Conservation (phyloP, 768 basidiomycete genomes). For the Mycena metata region DNA sequence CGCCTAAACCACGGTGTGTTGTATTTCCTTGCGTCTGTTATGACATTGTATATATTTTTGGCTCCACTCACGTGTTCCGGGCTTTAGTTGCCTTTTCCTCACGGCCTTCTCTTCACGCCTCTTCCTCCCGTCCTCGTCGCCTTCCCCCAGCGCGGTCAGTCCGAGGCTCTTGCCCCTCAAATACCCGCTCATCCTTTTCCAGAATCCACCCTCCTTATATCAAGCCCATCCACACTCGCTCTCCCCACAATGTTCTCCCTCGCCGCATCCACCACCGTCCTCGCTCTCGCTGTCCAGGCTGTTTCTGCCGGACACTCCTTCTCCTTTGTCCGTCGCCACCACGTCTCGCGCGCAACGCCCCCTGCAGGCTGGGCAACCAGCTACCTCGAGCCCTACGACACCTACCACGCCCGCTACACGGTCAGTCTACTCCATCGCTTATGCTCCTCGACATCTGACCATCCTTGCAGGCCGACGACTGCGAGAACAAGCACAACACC, state of each 20-base stretch:
- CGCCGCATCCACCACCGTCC: slow-evolving; percentile 56
- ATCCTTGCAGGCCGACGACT: slow-evolving; percentile 50
- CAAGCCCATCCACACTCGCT: slow-evolving; percentile 48
- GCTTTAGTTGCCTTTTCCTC: slow-evolving; percentile 24
- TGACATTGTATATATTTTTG: background rate
- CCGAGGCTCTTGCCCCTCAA: slow-evolving; percentile 38
- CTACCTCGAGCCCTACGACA: slow-evolving; percentile 66
- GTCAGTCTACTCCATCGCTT: slow-evolving; percentile 45
- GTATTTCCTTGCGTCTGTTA: too few species aligned
- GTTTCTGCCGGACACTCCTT: slow-evolving; percentile 54
- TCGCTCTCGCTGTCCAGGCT: slow-evolving; percentile 53
- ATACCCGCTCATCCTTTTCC: slow-evolving; percentile 39
- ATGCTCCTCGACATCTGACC: background rate
- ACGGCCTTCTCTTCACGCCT: background rate
- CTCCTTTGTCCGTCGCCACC: slow-evolving; percentile 31
- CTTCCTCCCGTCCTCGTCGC: slow-evolving; percentile 36
- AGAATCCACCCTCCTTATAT: slow-evolving; percentile 46
- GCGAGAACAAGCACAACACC: slow-evolving; percentile 61
- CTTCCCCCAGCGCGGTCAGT: slow-evolving; percentile 45
- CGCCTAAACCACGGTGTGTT: too few species aligned
- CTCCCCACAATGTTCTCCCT: slow-evolving; percentile 56
- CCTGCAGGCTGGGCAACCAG: slow-evolving; percentile 60
- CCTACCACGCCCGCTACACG: slow-evolving; percentile 74
- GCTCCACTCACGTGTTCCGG: background rate
- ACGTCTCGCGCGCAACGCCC: slow-evolving; percentile 53